Base-by-base conservation (phyloP, 192 early-diverging fungal genomes). In the Coemansia sp. region DNA sequence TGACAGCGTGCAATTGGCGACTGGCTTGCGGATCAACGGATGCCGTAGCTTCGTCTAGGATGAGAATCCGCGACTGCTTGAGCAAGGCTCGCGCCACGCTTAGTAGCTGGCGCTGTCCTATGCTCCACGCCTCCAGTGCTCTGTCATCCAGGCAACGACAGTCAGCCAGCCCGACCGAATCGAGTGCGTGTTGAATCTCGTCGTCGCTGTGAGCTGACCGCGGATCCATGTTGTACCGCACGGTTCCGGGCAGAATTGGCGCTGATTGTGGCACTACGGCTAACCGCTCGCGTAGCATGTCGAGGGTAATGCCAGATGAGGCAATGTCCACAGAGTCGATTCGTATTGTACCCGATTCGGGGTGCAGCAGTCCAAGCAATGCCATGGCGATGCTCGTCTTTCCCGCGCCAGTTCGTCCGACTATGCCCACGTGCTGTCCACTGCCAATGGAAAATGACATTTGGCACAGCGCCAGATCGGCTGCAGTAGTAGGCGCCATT, bases 251-350 rank as follows among this genome's bases (percentile, higher is more conserved):
- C 29, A 94, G 86, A 17, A 93, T 56, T 3, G 86, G 86, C 3
- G 94, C 87, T 15, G 94, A 90, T 68, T 98, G 96, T 10, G 96
- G 95, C 54, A 98, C 97, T 35, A 98, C 90, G 5, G 90, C 85
- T 64, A 98, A 79, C 17, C 87, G 82, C 65, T 78, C 87, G 17
- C 93, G 77, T 17, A 96, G 75, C 3, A 25, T n/a, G 41, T 89
- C 85, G 6, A 83, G 76, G 0, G 87, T 87, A 10, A 95, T 75
- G 6, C 79, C 85, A 7, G 4, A 5, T 35, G 36, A 22, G 32
- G 74, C 69, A 19, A 93, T 86, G 61, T 95, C 92, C 10, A 92
- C 43, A 27, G 86, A 85, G 70, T 95, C 94, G 57, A 98, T 91
- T 24, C 70, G 51, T 29, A 96, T 92, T 1, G 65, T 61, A 6